phyloP scores from a whole-genome alignment of 495 filamentous ascomycete genomes.

The Articulospora tetracladia region DNA sequence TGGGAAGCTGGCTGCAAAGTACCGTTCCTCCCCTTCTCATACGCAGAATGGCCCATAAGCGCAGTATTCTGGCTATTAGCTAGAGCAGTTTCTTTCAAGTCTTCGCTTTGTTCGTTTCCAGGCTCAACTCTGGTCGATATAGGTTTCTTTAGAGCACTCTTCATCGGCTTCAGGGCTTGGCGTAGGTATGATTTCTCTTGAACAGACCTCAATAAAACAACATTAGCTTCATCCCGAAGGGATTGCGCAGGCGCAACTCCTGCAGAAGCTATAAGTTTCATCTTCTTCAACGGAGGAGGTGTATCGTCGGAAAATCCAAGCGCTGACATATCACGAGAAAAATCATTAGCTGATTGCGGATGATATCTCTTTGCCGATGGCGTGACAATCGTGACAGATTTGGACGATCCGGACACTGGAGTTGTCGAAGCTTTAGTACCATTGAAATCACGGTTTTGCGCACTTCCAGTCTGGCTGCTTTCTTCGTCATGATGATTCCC shows the following conservation, averaged over 20 bases:
- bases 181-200: neutral
- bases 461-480: too few species aligned
- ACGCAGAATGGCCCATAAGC: neutral
- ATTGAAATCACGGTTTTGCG: too few species aligned
- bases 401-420: too few species aligned
- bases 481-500: too few species aligned
- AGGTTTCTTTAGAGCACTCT: conserved; percentile 6
- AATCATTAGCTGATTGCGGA: too few species aligned
- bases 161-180: neutral
- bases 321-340: too few species aligned
- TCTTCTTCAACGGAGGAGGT: neutral
- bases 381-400: too few species aligned
- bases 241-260: neutral
- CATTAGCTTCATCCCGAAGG: neutral
- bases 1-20: neutral
- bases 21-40: neutral
- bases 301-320: too few species aligned
- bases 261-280: neutral
- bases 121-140: too few species aligned
- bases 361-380: too few species aligned
- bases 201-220: too few species aligned
- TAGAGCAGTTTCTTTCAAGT: neutral
- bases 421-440: too few species aligned
- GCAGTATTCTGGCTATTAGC: neutral
- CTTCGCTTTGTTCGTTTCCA: neutral